phyloP scores from a whole-genome alignment of 305 asterid genomes.

The Fraxinus nigra region DNA sequence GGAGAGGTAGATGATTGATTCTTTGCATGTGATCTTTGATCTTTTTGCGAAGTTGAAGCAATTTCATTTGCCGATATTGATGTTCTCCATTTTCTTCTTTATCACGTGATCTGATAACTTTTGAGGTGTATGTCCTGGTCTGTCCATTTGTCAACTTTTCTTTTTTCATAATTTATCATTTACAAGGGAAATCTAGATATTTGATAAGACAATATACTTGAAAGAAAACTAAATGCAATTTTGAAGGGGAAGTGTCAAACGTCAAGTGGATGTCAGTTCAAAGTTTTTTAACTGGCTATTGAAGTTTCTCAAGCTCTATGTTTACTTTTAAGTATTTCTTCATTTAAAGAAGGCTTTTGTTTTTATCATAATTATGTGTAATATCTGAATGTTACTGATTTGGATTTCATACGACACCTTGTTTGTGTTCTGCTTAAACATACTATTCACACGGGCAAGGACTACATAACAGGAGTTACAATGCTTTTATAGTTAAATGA shows the following conservation, averaged over 20 bases:
- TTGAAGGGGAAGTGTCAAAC: neutral
- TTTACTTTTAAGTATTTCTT: neutral
- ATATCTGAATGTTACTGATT: neutral
- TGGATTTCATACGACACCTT: neutral
- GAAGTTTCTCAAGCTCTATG: neutral
- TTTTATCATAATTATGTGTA: too few relatives aligned
- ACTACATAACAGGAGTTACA: neutral
- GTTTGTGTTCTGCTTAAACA: neutral
- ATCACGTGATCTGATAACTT: neutral
- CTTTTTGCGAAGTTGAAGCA: neutral
- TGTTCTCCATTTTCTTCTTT: neutral
- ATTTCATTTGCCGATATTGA: neutral
- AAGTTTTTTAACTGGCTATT: neutral
- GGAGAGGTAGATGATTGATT: conserved; percentile 45
- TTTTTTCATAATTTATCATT: neutral
- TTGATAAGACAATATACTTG: neutral
- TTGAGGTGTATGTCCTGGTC: neutral
- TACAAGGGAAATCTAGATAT: neutral
- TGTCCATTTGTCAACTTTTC: neutral
- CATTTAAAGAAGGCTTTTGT: neutral
- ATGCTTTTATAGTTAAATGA: neutral
- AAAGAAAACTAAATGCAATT: neutral
- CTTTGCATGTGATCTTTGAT: neutral
- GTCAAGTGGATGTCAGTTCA: neutral
- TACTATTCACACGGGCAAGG: neutral